Percentiles rank a stretch among this genome's conserved stretches.
These are phyloP conservation scores for Epithele typhae DNA, from an alignment of 768 basidiomycete species.

Conservation along the genomic window DNA sequence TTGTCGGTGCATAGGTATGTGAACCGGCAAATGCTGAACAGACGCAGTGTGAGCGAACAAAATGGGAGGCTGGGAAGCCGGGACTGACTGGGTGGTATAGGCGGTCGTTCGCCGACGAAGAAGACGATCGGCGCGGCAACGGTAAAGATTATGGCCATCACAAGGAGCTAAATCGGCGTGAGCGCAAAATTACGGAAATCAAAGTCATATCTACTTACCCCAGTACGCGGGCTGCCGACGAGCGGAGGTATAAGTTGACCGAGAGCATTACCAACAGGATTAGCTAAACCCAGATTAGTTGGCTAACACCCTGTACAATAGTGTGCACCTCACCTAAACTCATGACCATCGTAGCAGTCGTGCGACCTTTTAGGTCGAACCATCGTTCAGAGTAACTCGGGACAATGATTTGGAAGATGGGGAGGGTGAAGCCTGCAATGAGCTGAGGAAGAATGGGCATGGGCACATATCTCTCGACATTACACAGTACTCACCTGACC, in stretches of 20 bases:
- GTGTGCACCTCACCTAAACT: conserved; percentile 34
- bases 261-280: conserved; percentile 69
- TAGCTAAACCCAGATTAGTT: conserved; percentile 42
- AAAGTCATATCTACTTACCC: conserved; percentile 37
- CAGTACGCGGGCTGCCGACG: conserved; percentile 43
- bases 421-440: conserved; percentile 61
- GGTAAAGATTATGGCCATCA: conserved; percentile 69
- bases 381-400: conserved; percentile 81
- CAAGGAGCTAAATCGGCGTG: conserved; percentile 46
- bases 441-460: conserved; percentile 33
- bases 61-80: not conserved
- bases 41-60: conserved; percentile 7
- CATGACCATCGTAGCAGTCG: conserved; percentile 69
- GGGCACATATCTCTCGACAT: too few relatives aligned
- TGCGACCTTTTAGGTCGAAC: conserved; percentile 74
- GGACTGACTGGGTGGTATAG: conserved; percentile 70
- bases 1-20: conserved; percentile 52
- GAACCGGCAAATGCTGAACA: conserved; percentile 58
- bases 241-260: conserved; percentile 72
- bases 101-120: conserved; percentile 57
- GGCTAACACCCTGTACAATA: too few relatives aligned
- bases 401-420: conserved; percentile 72
- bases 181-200: not conserved
- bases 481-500: conserved; percentile 53
- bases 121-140: conserved; percentile 55